A percentile compares a stretch with the other conserved stretches of the same genome.
These are phyloP conservation scores for Ogataea philodendri DNA, from an alignment of 805 yeast species.

Conservation along the genomic window DNA sequence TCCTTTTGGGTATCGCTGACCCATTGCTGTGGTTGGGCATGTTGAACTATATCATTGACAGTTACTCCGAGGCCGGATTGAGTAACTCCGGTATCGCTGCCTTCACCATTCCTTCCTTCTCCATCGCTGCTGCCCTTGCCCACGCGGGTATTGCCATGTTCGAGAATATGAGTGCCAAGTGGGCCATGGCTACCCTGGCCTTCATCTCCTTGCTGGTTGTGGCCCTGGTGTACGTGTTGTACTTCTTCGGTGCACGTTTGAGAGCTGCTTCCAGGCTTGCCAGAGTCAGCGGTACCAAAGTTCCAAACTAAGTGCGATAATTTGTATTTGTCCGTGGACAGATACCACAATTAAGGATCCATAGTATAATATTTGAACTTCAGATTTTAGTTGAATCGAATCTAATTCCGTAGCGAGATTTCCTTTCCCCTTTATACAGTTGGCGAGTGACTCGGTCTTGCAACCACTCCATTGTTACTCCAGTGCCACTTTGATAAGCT, in stretches of 20 bases:
- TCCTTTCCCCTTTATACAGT: too few species aligned
- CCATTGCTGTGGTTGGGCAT: conserved; percentile 37
- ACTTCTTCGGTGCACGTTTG: conserved; percentile 34
- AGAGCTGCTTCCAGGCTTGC: conserved; percentile 34
- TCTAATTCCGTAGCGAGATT: too few species aligned
- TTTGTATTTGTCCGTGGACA: neutral
- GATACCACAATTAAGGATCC: neutral
- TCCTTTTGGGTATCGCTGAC: conserved; percentile 33
- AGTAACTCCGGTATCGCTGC: conserved; percentile 38
- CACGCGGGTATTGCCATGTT: conserved; percentile 41
- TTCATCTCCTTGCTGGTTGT: conserved; percentile 35
- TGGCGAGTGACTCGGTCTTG: too few species aligned
- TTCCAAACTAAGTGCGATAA: neutral
- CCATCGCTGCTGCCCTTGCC: conserved; percentile 36
- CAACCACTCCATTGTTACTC: too few species aligned
- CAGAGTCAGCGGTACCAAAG: conserved; percentile 17
- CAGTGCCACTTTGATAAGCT: too few species aligned
- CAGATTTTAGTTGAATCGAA: too few species aligned
- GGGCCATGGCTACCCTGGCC: conserved; percentile 36
- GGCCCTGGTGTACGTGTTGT: conserved; percentile 33
- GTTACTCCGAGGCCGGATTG: conserved; percentile 34
- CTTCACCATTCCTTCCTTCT: conserved; percentile 37
- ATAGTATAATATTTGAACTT: too few species aligned
- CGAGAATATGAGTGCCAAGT: conserved; percentile 35
- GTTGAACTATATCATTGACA: conserved; percentile 36